Evolutionary conservation across 495 filamentous ascomycete species (phyloP), one percentile per base, ranked within the genome.

Genomic region (Glonium stellatum): DNA sequence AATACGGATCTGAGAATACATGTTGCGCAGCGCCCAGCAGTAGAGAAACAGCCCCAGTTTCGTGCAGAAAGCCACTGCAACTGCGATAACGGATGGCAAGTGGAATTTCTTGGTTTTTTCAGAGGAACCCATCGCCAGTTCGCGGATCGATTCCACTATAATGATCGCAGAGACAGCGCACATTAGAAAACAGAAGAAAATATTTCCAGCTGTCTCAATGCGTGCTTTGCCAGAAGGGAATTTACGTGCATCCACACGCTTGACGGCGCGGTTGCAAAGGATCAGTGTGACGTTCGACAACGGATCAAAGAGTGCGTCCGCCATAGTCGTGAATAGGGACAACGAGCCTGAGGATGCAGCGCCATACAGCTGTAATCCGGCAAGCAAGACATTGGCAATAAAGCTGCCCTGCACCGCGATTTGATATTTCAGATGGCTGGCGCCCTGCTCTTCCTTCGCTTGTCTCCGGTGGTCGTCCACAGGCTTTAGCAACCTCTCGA

Each of bases 161-260:
- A 98, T 79, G 71, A 97, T 88, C 63, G 89, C 79, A 1, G 91
- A 96, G 18, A 98, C 92, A 48, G 89, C 77, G 49, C 83, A 88
- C 93, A 98, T 98, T 66, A 98, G 79, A 76, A 95, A 96, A 75
- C 92, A 96, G 78, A 98, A 98, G 62, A 86, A 83, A 65, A 98
- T 97, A 69, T 97, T 98, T 48, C 93, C 93, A 0, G 90, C 89
- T 5, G 91, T 97, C 73, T 98, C 93, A 54, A 98, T 88, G 21
- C 93, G 85, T 8, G 91, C 91, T 71, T 97, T 97, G 58, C 93
- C 93, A 0, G 87, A 89, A 3, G 93, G 93, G 72, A 97, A 98
- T 54, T 87, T 85, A 62, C 82, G 82, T n/a, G 89, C 81, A 69
- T 97, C 91, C 59, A 97, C 95, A 49, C 81, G 84, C 65, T 86